Conservation (phyloP, 495 filamentous ascomycete species). For the Lindgomyces ingoldianus region DNA sequence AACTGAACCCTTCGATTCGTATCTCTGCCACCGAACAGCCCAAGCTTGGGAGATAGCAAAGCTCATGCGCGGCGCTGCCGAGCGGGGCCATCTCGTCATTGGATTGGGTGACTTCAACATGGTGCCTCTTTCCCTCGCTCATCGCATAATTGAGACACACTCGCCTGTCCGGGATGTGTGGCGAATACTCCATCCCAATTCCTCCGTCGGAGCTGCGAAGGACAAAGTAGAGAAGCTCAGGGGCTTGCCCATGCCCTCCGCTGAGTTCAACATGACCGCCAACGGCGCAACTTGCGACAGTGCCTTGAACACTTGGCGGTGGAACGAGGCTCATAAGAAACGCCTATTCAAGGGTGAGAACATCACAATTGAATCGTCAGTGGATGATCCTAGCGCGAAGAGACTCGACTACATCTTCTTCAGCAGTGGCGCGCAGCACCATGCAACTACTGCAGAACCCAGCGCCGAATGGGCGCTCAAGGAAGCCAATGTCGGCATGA, state of each 20-base stretch:
- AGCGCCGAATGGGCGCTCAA: constrained; percentile 65
- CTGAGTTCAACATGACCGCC: constrained; percentile 69
- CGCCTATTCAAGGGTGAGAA: constrained; percentile 61
- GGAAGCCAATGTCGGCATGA: constrained; percentile 73
- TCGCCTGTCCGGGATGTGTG: constrained; percentile 80
- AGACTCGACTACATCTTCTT: constrained; percentile 95
- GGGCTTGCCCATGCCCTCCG: constrained; percentile 62
- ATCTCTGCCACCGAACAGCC: constrained; percentile 83
- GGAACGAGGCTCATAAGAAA: constrained; percentile 66
- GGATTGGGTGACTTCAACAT: constrained; percentile 95
- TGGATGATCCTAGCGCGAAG: constrained; percentile 70
- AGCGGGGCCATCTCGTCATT: constrained; percentile 80
- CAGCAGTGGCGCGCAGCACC: constrained; percentile 40
- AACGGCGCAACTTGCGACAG: constrained; percentile 90
- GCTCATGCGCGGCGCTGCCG: constrained; percentile 79
- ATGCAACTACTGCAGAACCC: constrained; percentile 24
- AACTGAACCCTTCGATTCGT: constrained; percentile 74
- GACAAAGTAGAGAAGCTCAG: constrained; percentile 64
- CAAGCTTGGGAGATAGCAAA: constrained; percentile 98
- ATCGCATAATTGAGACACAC: constrained; percentile 76
- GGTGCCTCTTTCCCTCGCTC: constrained; percentile 82
- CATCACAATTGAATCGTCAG: constrained; percentile 57
- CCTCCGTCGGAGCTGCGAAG: constrained; percentile 68
- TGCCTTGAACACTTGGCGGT: constrained; percentile 89
- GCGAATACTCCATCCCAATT: constrained; percentile 76